Conservation (phyloP, 1,139 yeast species). For the Wickerhamiella pararugosa region DNA sequence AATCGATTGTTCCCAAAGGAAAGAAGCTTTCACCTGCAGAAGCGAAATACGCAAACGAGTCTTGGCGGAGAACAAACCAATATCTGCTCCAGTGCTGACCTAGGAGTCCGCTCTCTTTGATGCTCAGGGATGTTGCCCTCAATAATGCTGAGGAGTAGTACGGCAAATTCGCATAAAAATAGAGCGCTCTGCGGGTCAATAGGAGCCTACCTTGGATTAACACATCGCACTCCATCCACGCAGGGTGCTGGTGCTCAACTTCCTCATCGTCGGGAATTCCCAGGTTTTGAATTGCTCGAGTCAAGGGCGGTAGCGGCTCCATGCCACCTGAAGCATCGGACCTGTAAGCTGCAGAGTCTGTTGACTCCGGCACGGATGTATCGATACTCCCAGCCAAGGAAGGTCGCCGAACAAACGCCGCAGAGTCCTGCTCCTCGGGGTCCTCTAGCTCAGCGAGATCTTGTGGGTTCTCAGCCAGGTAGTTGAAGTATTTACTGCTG, state of each 20-base stretch:
- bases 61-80: conserved; percentile 69
- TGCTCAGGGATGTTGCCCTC: conserved; percentile 34
- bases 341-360: too few species aligned
- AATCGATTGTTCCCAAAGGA: conserved; percentile 62
- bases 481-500: too few species aligned
- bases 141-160: conserved; percentile 30
- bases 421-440: too few species aligned
- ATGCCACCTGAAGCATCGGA: too few species aligned
- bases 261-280: conserved; percentile 2
- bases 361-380: too few species aligned
- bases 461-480: too few species aligned
- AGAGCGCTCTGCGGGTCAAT: conserved; percentile 45
- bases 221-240: conserved; percentile 75
- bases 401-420: too few species aligned
- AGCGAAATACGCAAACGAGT: conserved; percentile 52
- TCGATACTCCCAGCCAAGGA: too few species aligned
- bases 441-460: too few species aligned
- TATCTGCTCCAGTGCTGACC: conserved; percentile 27
- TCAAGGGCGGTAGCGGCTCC: too few species aligned
- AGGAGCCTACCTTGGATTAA: conserved; percentile 74
- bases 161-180: conserved; percentile 78
- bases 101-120: conserved; percentile 15
- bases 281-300: neutral
- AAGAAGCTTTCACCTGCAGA: conserved; percentile 69
- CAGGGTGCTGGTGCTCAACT: conserved; percentile 35